These are phyloP conservation scores for Coprinopsis cinerea DNA, from an alignment of 768 basidiomycete genomes.

Conservation along the genomic window DNA sequence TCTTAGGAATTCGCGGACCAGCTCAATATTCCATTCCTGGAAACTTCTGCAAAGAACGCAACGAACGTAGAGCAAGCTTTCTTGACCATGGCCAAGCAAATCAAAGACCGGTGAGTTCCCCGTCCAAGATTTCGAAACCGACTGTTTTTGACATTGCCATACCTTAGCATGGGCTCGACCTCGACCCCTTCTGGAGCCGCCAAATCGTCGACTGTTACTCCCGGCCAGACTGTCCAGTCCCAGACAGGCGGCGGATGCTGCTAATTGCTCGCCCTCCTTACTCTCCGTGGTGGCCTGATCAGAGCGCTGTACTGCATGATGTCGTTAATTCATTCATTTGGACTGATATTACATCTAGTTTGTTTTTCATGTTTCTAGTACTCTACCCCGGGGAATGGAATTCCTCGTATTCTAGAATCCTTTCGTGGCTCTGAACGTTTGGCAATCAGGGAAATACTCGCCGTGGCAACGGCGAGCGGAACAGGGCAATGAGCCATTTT, in stretches of 20 bases:
- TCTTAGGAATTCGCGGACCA: slow-evolving; percentile 91
- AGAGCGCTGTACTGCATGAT: slow-evolving; percentile 10
- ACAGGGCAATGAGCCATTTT: too few relatives aligned
- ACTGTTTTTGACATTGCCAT: not conserved
- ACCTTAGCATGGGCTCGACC: slow-evolving; percentile 74
- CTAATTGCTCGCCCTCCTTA: slow-evolving; percentile 33
- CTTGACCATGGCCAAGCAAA: slow-evolving; percentile 97
- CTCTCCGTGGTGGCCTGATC: not conserved
- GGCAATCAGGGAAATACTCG: too few relatives aligned
- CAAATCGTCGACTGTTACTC: slow-evolving; percentile 80
- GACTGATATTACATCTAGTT: slow-evolving; percentile 2
- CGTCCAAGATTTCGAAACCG: not conserved
- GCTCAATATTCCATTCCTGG: slow-evolving; percentile 88
- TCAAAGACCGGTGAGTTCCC: slow-evolving; percentile 72
- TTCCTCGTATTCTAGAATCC: not conserved
- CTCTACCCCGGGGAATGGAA: slow-evolving; percentile 10
- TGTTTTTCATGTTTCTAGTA: not conserved
- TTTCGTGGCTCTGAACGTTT: too few relatives aligned
- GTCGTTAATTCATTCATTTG: slow-evolving; percentile 2
- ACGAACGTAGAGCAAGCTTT: slow-evolving; percentile 99
- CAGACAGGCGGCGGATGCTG: slow-evolving; percentile 74
- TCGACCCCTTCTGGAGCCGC: slow-evolving; percentile 67
- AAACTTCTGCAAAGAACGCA: slow-evolving; percentile 99
- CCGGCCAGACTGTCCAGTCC: slow-evolving; percentile 78
- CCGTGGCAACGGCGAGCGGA: too few relatives aligned